Conservation (phyloP, 176 grass and related monocot genomes). For the Pontederia crassipes region DNA sequence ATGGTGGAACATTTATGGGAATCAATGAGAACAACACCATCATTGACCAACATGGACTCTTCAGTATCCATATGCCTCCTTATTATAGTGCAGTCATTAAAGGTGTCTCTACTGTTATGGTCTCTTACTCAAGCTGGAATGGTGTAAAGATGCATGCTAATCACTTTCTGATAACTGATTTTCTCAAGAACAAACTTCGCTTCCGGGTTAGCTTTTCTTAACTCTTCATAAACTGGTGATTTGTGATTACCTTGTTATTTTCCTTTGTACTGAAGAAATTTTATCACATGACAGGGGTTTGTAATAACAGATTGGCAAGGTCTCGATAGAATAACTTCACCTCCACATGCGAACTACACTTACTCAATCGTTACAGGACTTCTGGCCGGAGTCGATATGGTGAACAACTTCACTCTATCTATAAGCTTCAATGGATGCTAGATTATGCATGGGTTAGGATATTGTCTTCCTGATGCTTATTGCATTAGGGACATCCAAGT, state of each 20-base stretch:
- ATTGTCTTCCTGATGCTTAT: too few species aligned
- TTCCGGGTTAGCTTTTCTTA: neutral
- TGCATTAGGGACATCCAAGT: too few species aligned
- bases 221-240: neutral
- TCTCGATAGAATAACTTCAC: conserved; percentile 2
- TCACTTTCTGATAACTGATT: neutral
- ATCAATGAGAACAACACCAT: conserved; percentile 6
- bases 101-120: conserved; percentile 3
- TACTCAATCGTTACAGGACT: conserved; percentile 1
- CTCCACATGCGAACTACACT: conserved; percentile 2
- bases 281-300: neutral
- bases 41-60: conserved; percentile 2
- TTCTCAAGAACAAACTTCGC: conserved; percentile 4
- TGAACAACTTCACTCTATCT: neutral
- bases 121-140: conserved; percentile 13
- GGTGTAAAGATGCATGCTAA: conserved; percentile 2
- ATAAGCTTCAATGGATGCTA: neutral
- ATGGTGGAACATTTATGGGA: conserved; percentile 5
- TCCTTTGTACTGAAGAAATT: too few species aligned
- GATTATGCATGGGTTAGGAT: neutral
- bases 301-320: conserved; percentile 9
- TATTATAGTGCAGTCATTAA: conserved; percentile 4
- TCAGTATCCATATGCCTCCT: conserved; percentile 4
- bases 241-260: neutral
- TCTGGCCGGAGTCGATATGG: conserved; percentile 5